A percentile compares a stretch with the other conserved stretches of the same genome.
These are phyloP conservation scores for Artemisia argyi DNA, from an alignment of 129 eudicot species.

Conservation along the genomic window DNA sequence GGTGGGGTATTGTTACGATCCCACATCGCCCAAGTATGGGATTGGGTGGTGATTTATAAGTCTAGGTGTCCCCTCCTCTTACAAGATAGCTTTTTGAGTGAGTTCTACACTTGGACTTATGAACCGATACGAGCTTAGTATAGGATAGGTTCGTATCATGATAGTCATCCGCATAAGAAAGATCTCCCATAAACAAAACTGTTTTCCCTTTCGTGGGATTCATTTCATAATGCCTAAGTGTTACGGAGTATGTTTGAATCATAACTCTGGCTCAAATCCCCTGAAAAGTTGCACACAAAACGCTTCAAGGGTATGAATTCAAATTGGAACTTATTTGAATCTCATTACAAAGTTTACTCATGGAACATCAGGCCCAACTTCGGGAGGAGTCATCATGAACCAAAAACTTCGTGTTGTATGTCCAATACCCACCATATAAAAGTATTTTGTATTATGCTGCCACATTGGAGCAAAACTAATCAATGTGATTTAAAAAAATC, in stretches of 20 bases:
- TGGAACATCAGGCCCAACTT: constrained; percentile 85
- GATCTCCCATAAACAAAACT: constrained; percentile 78
- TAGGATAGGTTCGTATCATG: too few relatives aligned
- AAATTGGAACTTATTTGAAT: neutral
- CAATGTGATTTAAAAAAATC: neutral
- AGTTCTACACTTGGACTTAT: too few relatives aligned
- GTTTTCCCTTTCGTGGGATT: constrained; percentile 70
- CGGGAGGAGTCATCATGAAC: constrained; percentile 74
- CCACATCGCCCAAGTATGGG: too few relatives aligned
- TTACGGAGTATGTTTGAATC: constrained; percentile 71
- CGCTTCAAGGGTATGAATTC: neutral
- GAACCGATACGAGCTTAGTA: too few relatives aligned
- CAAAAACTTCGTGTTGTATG: constrained; percentile 61
- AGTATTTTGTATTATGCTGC: constrained; percentile 75
- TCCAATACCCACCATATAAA: constrained; percentile 64
- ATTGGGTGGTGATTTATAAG: too few relatives aligned
- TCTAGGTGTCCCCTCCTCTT: too few relatives aligned
- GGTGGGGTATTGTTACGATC: too few relatives aligned
- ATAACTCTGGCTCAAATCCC: constrained; percentile 85
- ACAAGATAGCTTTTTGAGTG: too few relatives aligned
- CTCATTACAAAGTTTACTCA: constrained; percentile 42
- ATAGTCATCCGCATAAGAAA: constrained; percentile 79
- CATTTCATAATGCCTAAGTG: constrained; percentile 72
- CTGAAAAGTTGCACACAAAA: constrained; percentile 37
- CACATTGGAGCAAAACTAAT: neutral